phyloP scores from a whole-genome alignment of 306 rosid species.

The Alnus rubra region DNA sequence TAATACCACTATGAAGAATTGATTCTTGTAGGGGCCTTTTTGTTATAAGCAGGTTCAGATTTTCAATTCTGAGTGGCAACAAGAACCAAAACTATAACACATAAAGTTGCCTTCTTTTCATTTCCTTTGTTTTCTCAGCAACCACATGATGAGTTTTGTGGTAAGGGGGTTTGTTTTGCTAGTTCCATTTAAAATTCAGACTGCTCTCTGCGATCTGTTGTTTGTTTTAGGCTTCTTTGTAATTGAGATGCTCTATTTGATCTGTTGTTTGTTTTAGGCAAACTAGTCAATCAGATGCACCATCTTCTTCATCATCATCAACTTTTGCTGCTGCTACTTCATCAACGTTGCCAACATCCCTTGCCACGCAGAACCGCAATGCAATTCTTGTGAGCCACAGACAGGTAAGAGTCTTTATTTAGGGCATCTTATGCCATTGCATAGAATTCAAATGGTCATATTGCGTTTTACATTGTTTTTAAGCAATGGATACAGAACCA shows the following conservation, averaged over 20 bases:
- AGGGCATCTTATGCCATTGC: background rate
- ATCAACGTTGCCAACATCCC: constrained; percentile 30
- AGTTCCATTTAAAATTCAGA: background rate
- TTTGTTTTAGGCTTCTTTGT: constrained; percentile 6
- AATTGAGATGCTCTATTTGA: constrained; percentile 8
- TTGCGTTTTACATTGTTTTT: background rate
- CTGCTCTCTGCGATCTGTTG: background rate
- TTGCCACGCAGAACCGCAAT: constrained; percentile 57
- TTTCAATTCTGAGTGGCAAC: background rate
- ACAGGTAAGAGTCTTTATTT: constrained; percentile 54
- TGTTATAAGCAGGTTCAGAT: background rate
- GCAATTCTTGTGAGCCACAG: constrained; percentile 90
- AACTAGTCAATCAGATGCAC: constrained; percentile 40
- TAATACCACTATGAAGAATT: background rate
- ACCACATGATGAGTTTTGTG: background rate
- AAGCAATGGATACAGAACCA: too few species aligned
- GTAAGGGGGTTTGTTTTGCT: background rate
- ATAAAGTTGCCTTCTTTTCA: background rate
- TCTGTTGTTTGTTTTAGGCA: constrained; percentile 47
- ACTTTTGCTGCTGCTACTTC: constrained; percentile 40
- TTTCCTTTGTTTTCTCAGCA: background rate
- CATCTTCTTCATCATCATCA: constrained; percentile 49
- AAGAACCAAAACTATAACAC: background rate
- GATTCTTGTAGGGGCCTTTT: background rate
- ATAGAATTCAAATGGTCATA: background rate